Conservation (phyloP, 768 basidiomycete genomes). For the Boletus subparvulus region DNA sequence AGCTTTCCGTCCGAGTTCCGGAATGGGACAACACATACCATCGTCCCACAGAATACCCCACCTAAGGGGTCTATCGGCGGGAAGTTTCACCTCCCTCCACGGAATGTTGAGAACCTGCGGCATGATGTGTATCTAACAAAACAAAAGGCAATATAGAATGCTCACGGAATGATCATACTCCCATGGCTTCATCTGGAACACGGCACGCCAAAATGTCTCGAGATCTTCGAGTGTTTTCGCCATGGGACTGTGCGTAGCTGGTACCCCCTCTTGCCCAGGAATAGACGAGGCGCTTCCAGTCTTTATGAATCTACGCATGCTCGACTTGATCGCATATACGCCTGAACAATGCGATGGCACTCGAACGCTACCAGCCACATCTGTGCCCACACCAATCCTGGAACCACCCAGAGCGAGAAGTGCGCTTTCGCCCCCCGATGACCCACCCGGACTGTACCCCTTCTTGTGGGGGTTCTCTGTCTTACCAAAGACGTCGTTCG, state of each 20-base stretch:
- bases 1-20: not conserved
- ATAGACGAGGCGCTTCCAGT: conserved; percentile 48
- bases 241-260: conserved; percentile 57
- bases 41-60: conserved; percentile 69
- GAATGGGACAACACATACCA: conserved; percentile 33
- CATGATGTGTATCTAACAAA: not conserved
- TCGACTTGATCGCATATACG: conserved; percentile 58
- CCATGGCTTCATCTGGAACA: conserved; percentile 64
- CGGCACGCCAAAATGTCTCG: conserved; percentile 62
- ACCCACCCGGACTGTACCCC: conserved; percentile 60
- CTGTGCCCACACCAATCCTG: conserved; percentile 64
- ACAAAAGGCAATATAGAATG: not conserved
- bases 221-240: conserved; percentile 61
- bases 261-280: conserved; percentile 58
- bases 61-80: conserved; percentile 51
- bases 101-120: conserved; percentile 37
- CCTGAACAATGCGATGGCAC: conserved; percentile 68
- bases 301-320: conserved; percentile 55
- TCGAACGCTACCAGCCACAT: conserved; percentile 68
- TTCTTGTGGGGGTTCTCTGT: conserved; percentile 61
- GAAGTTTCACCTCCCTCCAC: conserved; percentile 37
- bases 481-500: conserved; percentile 57
- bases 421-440: conserved; percentile 66
- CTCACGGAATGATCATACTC: conserved; percentile 55
- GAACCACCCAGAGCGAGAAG: conserved; percentile 61